Percentiles rank a stretch among this genome's conserved stretches.
Conservation (phyloP, 805 yeast genomes). For the Suhomyces sp. region DNA sequence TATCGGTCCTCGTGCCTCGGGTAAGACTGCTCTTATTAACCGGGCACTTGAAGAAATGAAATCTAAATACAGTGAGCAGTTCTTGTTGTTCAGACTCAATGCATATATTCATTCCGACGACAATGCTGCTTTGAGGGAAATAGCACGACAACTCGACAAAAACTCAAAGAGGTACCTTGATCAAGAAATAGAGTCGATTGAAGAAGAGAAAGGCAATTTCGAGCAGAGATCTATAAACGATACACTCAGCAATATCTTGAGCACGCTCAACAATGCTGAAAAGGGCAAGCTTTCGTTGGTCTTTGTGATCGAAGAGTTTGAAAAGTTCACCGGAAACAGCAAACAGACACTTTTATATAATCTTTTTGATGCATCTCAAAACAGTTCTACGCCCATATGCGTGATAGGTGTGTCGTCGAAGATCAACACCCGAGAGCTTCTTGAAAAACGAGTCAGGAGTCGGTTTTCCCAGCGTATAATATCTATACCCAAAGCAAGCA, state of each 20-base stretch:
- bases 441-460: conserved; percentile 89
- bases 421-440: conserved; percentile 69
- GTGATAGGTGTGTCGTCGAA: conserved; percentile 78
- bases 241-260: conserved; percentile 58
- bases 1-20: conserved; percentile 77
- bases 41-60: conserved; percentile 50
- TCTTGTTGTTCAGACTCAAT: conserved; percentile 60
- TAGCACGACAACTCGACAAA: conserved; percentile 77
- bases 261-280: conserved; percentile 36
- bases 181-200: conserved; percentile 3
- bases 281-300: conserved; percentile 53
- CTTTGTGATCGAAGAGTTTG: conserved; percentile 83
- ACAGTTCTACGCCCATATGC: conserved; percentile 65
- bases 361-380: conserved; percentile 81
- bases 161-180: conserved; percentile 16
- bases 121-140: conserved; percentile 73
- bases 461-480: conserved; percentile 82
- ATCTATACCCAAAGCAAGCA: conserved; percentile 50
- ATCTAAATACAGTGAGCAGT: conserved; percentile 44
- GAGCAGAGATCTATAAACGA: conserved; percentile 55
- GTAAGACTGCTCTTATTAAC: conserved; percentile 66
- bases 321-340: conserved; percentile 63
- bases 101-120: conserved; percentile 78
- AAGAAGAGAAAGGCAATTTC: conserved; percentile 20
- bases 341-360: conserved; percentile 87